phyloP scores from a whole-genome alignment of 257 asterid species.

The Mitragyna speciosa region DNA sequence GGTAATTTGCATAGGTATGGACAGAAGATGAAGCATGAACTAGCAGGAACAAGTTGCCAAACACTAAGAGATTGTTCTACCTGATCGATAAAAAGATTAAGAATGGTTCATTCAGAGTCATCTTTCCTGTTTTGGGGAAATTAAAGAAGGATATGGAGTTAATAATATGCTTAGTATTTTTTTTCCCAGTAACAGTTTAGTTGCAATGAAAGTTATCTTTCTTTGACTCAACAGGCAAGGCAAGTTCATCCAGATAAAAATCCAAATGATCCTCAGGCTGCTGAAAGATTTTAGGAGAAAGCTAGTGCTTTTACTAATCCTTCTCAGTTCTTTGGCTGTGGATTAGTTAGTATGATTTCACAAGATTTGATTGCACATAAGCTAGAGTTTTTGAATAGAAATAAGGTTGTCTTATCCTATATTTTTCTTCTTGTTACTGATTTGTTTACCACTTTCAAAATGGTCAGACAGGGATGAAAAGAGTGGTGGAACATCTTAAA shows the following conservation, averaged over 20 bases:
- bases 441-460: neutral
- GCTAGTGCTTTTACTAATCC: neutral
- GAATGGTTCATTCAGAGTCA: neutral
- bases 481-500: slow-evolving; percentile 54
- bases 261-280: slow-evolving; percentile 84
- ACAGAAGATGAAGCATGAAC: neutral
- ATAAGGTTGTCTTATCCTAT: neutral
- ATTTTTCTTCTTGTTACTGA: neutral
- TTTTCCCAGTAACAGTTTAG: neutral
- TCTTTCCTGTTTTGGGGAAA: too few species aligned
- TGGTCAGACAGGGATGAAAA: slow-evolving; percentile 41
- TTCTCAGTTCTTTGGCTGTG: neutral
- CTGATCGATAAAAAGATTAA: neutral
- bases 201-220: neutral
- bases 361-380: neutral
- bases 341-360: neutral
- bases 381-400: neutral
- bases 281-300: slow-evolving; percentile 79
- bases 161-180: neutral
- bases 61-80: neutral
- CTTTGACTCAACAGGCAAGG: slow-evolving; percentile 55
- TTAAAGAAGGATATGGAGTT: too few species aligned
- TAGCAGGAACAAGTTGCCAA: too few species aligned
- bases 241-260: slow-evolving; percentile 94
- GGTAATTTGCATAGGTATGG: too few species aligned